A percentile compares a stretch with the other conserved stretches of the same genome.
phyloP scores from a whole-genome alignment of 805 yeast genomes.

The Wickerhamiella galacta region DNA sequence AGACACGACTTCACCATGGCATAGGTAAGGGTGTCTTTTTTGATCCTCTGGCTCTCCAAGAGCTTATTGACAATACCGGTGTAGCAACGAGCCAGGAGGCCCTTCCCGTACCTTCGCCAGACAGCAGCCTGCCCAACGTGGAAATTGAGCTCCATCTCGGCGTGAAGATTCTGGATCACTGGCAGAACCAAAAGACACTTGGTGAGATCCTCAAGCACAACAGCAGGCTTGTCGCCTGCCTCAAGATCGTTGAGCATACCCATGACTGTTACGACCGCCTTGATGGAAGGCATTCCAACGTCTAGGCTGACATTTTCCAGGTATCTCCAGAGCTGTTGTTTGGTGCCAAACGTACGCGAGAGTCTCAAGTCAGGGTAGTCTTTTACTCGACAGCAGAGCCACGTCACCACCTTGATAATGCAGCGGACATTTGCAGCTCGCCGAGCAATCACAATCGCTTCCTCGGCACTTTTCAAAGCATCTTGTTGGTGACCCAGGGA shows the following conservation, averaged over 20 bases:
- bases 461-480: conserved; percentile 67
- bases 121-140: neutral
- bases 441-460: conserved; percentile 74
- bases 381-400: too few relatives aligned
- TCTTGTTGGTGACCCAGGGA: conserved; percentile 48
- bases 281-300: neutral
- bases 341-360: neutral
- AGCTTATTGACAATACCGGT: neutral
- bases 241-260: conserved; percentile 32
- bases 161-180: neutral
- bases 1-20: too few relatives aligned
- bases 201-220: neutral
- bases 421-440: conserved; percentile 45
- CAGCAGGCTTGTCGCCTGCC: conserved; percentile 28
- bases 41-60: too few relatives aligned
- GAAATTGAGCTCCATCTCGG: neutral
- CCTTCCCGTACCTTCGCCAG: neutral
- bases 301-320: neutral
- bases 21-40: too few relatives aligned
- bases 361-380: neutral
- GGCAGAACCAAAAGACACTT: neutral
- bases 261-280: neutral
- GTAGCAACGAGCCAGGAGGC: neutral
- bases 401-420: neutral
- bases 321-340: neutral